A percentile compares a stretch with the other conserved stretches of the same genome.
phyloP scores from a whole-genome alignment of 2,329 filamentous ascomycete species.

The Microdochium trichocladiopsis region DNA sequence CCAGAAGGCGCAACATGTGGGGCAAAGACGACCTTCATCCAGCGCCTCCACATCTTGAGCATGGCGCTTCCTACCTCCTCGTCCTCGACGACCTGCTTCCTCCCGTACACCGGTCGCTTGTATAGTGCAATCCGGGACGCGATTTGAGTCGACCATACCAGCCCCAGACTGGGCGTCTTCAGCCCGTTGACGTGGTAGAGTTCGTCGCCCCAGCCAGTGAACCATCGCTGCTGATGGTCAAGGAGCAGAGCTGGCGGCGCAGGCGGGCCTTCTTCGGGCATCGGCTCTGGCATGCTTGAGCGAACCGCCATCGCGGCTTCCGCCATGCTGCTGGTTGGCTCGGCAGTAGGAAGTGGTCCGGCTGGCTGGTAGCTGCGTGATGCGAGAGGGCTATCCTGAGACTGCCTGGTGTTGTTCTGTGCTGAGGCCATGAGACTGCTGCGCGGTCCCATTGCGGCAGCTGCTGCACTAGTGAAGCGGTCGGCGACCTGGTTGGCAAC shows the following conservation, averaged over 20 bases:
- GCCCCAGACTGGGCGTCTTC: constrained; percentile 81
- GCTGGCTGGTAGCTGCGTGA: constrained; percentile 30
- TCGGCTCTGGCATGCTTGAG: constrained; percentile 24
- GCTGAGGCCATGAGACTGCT: constrained; percentile 1
- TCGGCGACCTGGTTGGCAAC: constrained; percentile 95
- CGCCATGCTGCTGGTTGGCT: constrained; percentile 32
- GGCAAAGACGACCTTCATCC: constrained; percentile 86
- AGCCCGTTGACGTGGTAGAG: constrained; percentile 37
- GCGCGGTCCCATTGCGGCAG: constrained; percentile 5
- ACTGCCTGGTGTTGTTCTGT: constrained; percentile 3
- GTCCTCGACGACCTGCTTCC: constrained; percentile 26
- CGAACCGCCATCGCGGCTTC: constrained; percentile 14
- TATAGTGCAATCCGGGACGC: constrained; percentile 75
- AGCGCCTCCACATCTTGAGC: constrained; percentile 59
- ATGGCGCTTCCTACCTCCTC: constrained; percentile 28
- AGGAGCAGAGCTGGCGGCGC: constrained; percentile 56
- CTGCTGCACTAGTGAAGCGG: constrained; percentile 47
- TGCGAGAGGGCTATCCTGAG: constrained; percentile 43
- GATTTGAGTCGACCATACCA: constrained; percentile 89
- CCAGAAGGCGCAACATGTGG: constrained; percentile 58
- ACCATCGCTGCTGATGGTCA: constrained; percentile 89
- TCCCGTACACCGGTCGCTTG: constrained; percentile 54
- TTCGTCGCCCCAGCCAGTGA: constrained; percentile 88
- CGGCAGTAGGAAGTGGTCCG: constrained; percentile 19
- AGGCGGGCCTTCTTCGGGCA: constrained; percentile 21